Evolutionary conservation across 2,329 filamentous ascomycete genomes (phyloP), one percentile per base, ranked within the genome.

Genomic region (Cladosporium colombiae): DNA sequence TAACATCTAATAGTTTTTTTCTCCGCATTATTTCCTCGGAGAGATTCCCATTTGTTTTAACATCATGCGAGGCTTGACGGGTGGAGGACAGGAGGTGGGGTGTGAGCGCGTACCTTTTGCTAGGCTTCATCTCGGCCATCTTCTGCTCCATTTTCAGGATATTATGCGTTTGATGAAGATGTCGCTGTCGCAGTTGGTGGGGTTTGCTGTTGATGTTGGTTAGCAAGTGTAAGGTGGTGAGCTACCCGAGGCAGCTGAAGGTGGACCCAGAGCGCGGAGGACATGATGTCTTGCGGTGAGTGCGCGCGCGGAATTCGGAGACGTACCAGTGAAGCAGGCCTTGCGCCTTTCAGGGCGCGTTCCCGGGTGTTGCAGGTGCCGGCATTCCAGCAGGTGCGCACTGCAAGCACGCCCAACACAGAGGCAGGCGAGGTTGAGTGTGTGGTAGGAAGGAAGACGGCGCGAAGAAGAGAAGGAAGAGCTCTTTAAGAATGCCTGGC

Each of bases 31-130:
- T 81, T 87, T 86, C 91, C 71, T 98, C 92, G 91, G 95, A 99
- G 96, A 99, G 95, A 99, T 99, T 99, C 95, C 95, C 95, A 99
- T 86, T 97, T 96, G 89, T 91, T 89, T 89, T 82, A 83, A 76
- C 86, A 91, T 96, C 93, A 96, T 96, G 84, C 88, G 83, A 73
- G 65, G 65, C 61, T 63, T 56, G 61, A 56, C 37, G 35, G 21
- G 56, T 18, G 14, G 23, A 56, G 37, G 35, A 82, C 75, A 73
- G 74, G 78, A 72, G 74, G 74, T 74, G 74, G 68, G 56, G 64
- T 35, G 60, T 46, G 46, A 18, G 64, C n/a, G 62, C 72, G 53
- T 70, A 85, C 95, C 89, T 92, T 81, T 98, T 99, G 37, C 91
- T 91, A 58, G 92, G 88, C 76, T 92, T 94, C 73, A 93, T 88